phyloP scores from a whole-genome alignment of 768 basidiomycete species.

The Hericium coralloides region DNA sequence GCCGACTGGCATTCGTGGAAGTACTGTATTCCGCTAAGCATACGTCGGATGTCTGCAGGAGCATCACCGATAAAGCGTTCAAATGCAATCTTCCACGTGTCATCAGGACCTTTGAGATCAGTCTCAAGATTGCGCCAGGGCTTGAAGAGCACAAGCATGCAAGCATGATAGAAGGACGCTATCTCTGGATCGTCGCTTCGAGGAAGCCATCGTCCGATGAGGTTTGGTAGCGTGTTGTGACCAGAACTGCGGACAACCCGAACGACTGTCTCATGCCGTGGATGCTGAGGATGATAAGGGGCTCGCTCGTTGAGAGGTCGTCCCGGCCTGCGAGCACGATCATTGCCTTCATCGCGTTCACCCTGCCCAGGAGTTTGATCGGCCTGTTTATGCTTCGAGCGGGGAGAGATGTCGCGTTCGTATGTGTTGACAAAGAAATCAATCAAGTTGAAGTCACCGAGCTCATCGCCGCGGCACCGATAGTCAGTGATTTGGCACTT shows the following conservation, averaged over 20 bases:
- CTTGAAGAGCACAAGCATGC: conserved; percentile 26
- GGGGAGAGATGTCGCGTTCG: conserved; percentile 11
- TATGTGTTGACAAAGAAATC: background rate
- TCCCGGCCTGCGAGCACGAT: conserved; percentile 6
- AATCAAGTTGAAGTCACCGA: background rate
- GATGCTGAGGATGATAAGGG: conserved; percentile 15
- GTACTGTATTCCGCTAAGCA: conserved; percentile 25
- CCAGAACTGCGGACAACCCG: conserved; percentile 16
- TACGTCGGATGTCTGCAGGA: background rate
- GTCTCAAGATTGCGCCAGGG: conserved; percentile 23
- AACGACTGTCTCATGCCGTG: background rate
- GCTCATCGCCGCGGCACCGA: background rate
- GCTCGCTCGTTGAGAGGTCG: conserved; percentile 12
- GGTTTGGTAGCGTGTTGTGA: conserved; percentile 27
- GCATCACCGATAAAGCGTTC: conserved; percentile 5
- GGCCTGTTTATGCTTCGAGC: too few species aligned
- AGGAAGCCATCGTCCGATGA: conserved; percentile 31
- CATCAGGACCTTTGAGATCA: conserved; percentile 17
- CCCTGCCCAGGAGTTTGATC: background rate
- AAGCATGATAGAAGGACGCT: conserved; percentile 26
- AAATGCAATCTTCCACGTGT: conserved; percentile 20
- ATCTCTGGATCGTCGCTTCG: conserved; percentile 16
- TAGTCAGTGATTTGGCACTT: background rate
- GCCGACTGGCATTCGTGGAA: conserved; percentile 22
- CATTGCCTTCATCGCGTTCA: background rate